Evolutionary conservation across 73 alveolate species (phyloP), one percentile per base, ranked within the genome.

Genomic region (Stentor roeselii): DNA sequence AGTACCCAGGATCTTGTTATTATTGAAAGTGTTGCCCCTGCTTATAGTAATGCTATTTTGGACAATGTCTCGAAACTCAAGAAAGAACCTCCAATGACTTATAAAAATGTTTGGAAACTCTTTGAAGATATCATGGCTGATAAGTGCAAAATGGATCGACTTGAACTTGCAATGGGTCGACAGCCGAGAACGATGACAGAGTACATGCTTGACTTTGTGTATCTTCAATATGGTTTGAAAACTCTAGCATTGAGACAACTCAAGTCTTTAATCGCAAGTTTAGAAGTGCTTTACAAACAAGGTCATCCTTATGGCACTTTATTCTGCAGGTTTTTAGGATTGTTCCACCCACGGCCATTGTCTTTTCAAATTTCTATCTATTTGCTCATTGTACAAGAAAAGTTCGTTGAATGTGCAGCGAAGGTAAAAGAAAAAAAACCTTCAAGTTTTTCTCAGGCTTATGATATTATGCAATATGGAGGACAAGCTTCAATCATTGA

Each of bases 131-230:
- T 76, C 2, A 76, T 76, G 84, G 40, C 14, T 1, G 74, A 76
- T 2, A 76, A 76, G 39, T 76, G 74, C 3, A 41, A 76, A 35
- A 15, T 39, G 0, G 84, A 76, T 2, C 32, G 60, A 35, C 60
- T 39, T n/a, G 84, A 76, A 37, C 6, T 76, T 31, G 84, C 60
- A 1, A n/a, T 41, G 30, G 67, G 84, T 1, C 27, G 60, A 14
- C 75, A 37, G 39, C 84, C 84, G 6, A 15, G 84, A 15, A 76
- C 84, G 6, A 76, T 76, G 84, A 76, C 84, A 1, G 75, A 76
- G 34, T 76, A 39, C 2, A 76, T 76, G 84, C 84, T 76, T 21
- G 84, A 76, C 39, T 76, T 39, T 35, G 75, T 76, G 3, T 39
- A 39, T 41, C 34, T 76, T 15, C 60, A 37, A 36, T 76, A 76